These are phyloP conservation scores for Triticum dicoccoides DNA, from an alignment of 176 grass and related monocot species.

Conservation along the genomic window DNA sequence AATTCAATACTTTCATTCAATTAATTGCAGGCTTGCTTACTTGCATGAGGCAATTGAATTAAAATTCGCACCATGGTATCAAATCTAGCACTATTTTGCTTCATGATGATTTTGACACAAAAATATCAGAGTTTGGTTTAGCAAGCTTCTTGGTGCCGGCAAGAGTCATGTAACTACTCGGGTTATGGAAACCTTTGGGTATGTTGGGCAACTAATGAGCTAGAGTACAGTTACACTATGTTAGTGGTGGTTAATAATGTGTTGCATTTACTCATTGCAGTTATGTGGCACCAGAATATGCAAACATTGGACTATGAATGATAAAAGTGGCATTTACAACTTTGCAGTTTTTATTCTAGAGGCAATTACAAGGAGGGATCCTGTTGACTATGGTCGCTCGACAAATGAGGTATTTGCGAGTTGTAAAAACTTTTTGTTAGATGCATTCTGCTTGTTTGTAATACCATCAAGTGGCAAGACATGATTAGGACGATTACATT, in stretches of 20 bases:
- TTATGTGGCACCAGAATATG: conserved; percentile 88
- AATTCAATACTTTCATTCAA: conserved; percentile 17
- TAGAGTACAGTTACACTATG: neutral
- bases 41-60: conserved; percentile 86
- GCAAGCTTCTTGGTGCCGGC: conserved; percentile 76
- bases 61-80: conserved; percentile 83
- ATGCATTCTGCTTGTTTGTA: neutral
- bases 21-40: conserved; percentile 62
- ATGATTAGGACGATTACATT: neutral
- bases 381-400: conserved; percentile 69
- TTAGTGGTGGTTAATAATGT: conserved; percentile 17
- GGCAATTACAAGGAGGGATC: conserved; percentile 78
- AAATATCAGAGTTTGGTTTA: conserved; percentile 88
- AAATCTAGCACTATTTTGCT: conserved; percentile 88
- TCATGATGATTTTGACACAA: conserved; percentile 72
- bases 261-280: conserved; percentile 35
- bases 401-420: conserved; percentile 56
- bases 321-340: conserved; percentile 84
- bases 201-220: conserved; percentile 23
- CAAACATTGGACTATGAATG: conserved; percentile 76
- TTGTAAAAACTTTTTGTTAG: conserved; percentile 4
- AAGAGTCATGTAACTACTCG: conserved; percentile 87
- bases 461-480: neutral
- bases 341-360: conserved; percentile 83
- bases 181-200: conserved; percentile 92